phyloP scores from a whole-genome alignment of 1,139 yeast genomes.

The Candida sanyaensis region DNA sequence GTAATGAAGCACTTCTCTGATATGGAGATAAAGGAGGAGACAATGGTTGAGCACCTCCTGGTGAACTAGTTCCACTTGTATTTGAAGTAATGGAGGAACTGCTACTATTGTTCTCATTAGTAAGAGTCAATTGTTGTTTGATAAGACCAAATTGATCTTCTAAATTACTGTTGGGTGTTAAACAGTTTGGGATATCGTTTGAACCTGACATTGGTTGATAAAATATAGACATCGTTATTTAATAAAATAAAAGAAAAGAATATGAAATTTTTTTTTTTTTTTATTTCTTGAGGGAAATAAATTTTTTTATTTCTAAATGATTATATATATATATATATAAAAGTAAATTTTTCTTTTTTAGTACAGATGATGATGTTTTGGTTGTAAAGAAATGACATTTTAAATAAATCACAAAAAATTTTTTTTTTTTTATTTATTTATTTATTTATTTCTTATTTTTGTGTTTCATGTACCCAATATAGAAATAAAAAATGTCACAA shows the following conservation, averaged over 20 bases:
- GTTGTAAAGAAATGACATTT: neutral
- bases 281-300: neutral
- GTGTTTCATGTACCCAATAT: neutral
- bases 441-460: neutral
- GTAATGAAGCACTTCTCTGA: conserved; percentile 27
- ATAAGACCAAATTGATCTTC: conserved; percentile 8
- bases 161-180: conserved; percentile 29
- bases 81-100: neutral
- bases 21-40: conserved; percentile 73
- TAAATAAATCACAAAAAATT: neutral
- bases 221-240: conserved; percentile 25
- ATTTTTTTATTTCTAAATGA: no score
- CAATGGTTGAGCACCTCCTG: conserved; percentile 24
- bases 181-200: conserved; percentile 35
- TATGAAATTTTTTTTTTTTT: neutral
- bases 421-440: neutral
- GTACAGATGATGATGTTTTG: neutral
- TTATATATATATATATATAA: no score
- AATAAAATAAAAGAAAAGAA: neutral
- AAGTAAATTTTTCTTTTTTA: neutral
- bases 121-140: neutral
- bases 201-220: conserved; percentile 30
- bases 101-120: neutral
- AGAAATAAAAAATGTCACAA: neutral
- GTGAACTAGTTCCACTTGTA: neutral